Base-by-base conservation (phyloP, 1,284 basidiomycete species). In the Malassezia brasiliensis region DNA sequence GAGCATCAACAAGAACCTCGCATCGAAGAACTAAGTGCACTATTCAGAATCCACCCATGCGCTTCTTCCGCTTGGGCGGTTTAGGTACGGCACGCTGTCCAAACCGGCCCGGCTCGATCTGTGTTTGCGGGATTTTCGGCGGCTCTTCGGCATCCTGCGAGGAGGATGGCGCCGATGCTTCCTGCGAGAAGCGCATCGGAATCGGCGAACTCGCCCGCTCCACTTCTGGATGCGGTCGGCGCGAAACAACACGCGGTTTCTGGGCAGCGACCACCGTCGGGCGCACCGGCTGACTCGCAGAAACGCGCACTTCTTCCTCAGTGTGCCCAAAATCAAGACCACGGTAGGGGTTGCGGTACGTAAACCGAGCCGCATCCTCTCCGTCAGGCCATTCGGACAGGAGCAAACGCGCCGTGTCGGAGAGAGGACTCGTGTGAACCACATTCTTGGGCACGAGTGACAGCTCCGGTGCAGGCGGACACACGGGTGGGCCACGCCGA, bases 1-100 rank as follows among this genome's bases (percentile, higher is more conserved):
- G 47, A 67, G 66, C 39, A 69, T 74, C 47, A 74, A 71, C 47
- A 74, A 73, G 59, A 73, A 66, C 50, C 53, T 74, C n/a, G 72
- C 72, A 8, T 66, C 71, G 0, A 68, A 68, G 47, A 39, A 12
- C 17, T 38, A 52, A 42, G 28, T 31, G 22, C 15, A n/a, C 14
- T 15, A n/a, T 11, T 35, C 52, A 57, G 32, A 57, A 57, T 6
- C 55, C 55, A 17, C 55, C 51, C 39, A 52, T 22, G 19, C 54
- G 48, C 38, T 52, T 57, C 34, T 46, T 47, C 17, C 50, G 50
- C 46, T 39, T 50, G 4, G 50, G 45, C 28, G 39, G 20, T 15
- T 40, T 14, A 3, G 17, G 20, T 2, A 38, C 9, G 4, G 50
- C 9, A 9, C 49, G 44, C 47, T 48, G 50, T 6, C 37, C 55